Evolutionary conservation across 371 early-diverging fungal species (phyloP), one percentile per base, ranked within the genome.

Genomic region (Mortierella sp.): DNA sequence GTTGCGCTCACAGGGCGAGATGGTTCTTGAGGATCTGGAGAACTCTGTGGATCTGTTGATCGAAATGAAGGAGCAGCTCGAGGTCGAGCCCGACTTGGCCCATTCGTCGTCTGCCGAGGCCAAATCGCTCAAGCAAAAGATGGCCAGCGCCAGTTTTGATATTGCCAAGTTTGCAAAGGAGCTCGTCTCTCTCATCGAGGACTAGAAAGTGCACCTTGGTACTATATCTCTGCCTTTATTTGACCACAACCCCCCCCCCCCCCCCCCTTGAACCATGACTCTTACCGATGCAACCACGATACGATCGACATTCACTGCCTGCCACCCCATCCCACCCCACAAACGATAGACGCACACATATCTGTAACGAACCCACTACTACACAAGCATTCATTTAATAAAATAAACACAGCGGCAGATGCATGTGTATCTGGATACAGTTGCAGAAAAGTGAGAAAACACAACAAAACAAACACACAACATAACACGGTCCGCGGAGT

Each of bases 121-220:
- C 34, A 92, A 91, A 77, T 89, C 91, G 0, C 82, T 90, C 70
- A 98, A 96, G 86, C 95, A 97, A 76, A 89, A 93, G 80, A 86
- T 98, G 67, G 96, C 96, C 16, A 92, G 94, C 71, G 95, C 95
- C 14, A 88, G 94, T 31, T 96, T 96, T 83, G 97, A 98, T 78
- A 95, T 98, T 81, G 98, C 97, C 14, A 96, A 96, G 85, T 92
- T 86, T 73, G 93, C 94, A 34, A 95, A 95, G 79, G 94, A 93
- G 41, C 86, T 95, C 24, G 90, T 94, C 53, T 86, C 86, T 66
- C 82, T 92, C 64, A 76, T 88, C 34, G 86, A 87, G 50, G 82
- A 74, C 34, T 77, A 73, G 48, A 31, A 29, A 11, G n/a, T n/a
- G n/a, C n/a, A n/a, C n/a, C n/a, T n/a, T n/a, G n/a, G n/a, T n/a